Conservation (phyloP, 2,329 filamentous ascomycete genomes). For the Phyllosticta citriasiana region DNA sequence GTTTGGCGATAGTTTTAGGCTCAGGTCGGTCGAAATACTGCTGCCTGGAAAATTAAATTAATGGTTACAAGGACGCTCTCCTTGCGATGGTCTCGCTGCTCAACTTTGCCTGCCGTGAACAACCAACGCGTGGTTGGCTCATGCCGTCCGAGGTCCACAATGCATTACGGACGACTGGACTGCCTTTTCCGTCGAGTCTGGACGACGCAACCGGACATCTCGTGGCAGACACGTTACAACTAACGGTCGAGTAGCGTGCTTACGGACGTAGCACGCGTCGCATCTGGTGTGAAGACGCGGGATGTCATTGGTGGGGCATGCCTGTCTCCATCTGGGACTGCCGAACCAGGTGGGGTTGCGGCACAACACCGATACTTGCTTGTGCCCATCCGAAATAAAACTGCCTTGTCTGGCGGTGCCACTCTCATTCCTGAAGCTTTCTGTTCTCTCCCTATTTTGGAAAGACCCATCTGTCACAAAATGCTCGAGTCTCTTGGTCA, state of each 20-base stretch:
- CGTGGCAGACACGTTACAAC: not conserved
- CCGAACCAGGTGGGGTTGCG: not conserved
- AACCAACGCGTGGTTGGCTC: not conserved
- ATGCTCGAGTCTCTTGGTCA: not conserved
- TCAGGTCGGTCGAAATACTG: not conserved
- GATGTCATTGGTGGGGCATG: not conserved
- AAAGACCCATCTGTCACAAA: not conserved
- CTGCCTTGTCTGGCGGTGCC: not conserved
- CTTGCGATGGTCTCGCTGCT: not conserved
- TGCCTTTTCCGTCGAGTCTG: not conserved
- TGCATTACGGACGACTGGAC: not conserved
- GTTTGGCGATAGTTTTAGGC: not conserved
- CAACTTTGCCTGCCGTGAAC: not conserved
- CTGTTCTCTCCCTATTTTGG: not conserved
- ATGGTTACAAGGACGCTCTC: not conserved
- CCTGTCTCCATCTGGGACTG: not conserved
- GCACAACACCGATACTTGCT: not conserved
- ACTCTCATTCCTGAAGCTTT: not conserved
- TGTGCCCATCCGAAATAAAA: not conserved
- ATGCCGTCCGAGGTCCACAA: not conserved
- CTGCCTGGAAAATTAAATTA: not conserved
- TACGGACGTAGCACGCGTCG: not conserved
- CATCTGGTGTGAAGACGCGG: not conserved
- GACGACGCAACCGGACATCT: not conserved
- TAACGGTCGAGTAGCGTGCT: not conserved